These are phyloP conservation scores for Sporothrix mexicana DNA, from an alignment of 2,329 filamentous ascomycete species.

Conservation along the genomic window DNA sequence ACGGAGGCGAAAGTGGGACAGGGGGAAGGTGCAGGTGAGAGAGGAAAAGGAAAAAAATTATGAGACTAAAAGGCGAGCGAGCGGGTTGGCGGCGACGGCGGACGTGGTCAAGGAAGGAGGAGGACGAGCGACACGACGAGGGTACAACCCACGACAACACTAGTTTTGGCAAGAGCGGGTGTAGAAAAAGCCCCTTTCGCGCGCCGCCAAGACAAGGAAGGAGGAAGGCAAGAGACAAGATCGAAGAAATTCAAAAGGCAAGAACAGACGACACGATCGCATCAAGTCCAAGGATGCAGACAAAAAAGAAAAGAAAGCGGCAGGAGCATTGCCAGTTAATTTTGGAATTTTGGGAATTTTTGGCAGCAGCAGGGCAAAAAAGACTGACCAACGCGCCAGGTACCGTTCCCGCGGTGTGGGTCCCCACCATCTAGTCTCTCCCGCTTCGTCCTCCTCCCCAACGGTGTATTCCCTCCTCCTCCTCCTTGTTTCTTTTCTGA, in stretches of 20 bases:
- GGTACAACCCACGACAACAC: conserved; percentile 21
- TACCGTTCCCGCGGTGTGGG: conserved; percentile 41
- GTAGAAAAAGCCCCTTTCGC: conserved; percentile 5
- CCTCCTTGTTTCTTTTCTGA: conserved; percentile 28
- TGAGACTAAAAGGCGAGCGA: conserved; percentile 20
- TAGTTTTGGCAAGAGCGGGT: conserved; percentile 26
- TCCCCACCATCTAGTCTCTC: conserved; percentile 37
- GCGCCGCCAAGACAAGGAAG: conserved; percentile 18
- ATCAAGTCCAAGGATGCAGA: not conserved
- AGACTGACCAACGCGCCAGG: conserved; percentile 36
- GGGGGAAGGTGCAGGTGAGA: conserved; percentile 34
- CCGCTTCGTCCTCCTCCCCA: conserved; percentile 32
- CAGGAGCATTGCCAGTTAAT: conserved; percentile 34
- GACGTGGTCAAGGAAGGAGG: conserved; percentile 45
- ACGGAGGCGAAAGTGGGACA: conserved; percentile 38
- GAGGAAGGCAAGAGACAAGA: conserved; percentile 11
- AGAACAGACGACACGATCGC: not conserved
- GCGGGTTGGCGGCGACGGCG: conserved; percentile 27
- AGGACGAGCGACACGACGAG: conserved; percentile 37
- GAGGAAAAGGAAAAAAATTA: conserved; percentile 27
- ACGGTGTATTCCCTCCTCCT: conserved; percentile 24
- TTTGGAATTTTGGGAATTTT: conserved; percentile 16
- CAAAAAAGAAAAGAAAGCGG: conserved; percentile 15
- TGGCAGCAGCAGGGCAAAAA: conserved; percentile 21
- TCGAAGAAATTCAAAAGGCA: not conserved